Evolutionary conservation across 139 green algal genomes (phyloP), one percentile per base, ranked within the genome.

Genomic region (Micractinium sp.): DNA sequence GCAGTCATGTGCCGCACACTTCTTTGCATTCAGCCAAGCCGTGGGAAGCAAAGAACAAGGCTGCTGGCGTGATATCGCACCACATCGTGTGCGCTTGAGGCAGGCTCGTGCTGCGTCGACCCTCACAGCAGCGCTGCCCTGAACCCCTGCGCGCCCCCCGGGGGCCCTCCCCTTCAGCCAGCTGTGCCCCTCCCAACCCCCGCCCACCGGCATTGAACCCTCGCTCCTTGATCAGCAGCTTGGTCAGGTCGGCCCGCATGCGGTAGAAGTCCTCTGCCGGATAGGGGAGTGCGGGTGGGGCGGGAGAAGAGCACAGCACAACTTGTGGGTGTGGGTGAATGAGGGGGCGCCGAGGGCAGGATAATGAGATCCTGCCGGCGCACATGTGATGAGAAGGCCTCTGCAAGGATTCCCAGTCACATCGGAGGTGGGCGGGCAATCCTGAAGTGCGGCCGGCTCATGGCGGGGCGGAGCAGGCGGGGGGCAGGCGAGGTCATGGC

Each of bases 251-350:
- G 7, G 91, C 90, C 1, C 94, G 88, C 87, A 92, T 86, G 5
- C 79, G 67, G 60, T 95, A 96, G 69, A 96, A 96, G 22, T 96
- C 93, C 9, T 91, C 56, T 81, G n/a, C 25, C 14, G 29, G 41
- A 38, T 16, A 7, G 2, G n/a, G 18, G n/a, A 5, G 77, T n/a
- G 23, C 12, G 77, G 25, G 39, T 1, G 39, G 14, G 27, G 25
- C 3, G 38, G 7, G 25, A 16, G 39, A 13, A 31, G 39, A 12
- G 19, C 19, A 36, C 23, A 80, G 33, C n/a, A n/a, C n/a, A n/a
- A n/a, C n/a, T n/a, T n/a, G n/a, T n/a, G n/a, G n/a, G n/a, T n/a
- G n/a, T n/a, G n/a, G n/a, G n/a, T n/a, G n/a, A n/a, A n/a, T n/a
- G n/a, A n/a, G n/a, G n/a, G n/a, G n/a, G n/a, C n/a, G n/a, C n/a